Conservation (phyloP, 2,329 filamentous ascomycete species). For the Colletotrichum sp. region DNA sequence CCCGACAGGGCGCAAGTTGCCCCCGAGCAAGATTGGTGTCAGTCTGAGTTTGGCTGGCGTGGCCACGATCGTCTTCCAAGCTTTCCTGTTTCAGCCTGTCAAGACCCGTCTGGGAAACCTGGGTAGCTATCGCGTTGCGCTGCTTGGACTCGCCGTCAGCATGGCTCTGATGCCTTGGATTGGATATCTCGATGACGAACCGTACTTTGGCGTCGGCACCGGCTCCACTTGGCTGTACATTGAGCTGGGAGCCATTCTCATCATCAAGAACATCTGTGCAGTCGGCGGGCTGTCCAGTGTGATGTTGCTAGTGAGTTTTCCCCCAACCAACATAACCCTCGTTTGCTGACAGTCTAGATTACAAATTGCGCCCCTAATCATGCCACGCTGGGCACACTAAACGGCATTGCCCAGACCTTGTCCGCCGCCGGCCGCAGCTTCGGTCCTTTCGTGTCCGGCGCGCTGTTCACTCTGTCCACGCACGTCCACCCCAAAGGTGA, state of each 20-base stretch:
- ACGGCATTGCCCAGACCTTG: conserved; percentile 92
- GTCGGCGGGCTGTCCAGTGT: conserved; percentile 91
- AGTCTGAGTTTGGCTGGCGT: conserved; percentile 83
- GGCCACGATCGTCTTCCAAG: conserved; percentile 88
- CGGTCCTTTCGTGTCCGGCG: conserved; percentile 87
- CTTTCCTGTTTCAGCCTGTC: conserved; percentile 80
- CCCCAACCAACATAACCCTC: too few relatives aligned
- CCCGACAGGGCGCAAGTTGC: conserved; percentile 78
- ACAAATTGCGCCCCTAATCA: conserved; percentile 91
- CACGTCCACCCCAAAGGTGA: conserved; percentile 81
- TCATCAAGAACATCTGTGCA: conserved; percentile 88
- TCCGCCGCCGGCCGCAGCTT: conserved; percentile 88
- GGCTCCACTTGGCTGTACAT: conserved; percentile 76
- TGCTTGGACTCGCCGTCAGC: conserved; percentile 80
- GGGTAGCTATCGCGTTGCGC: conserved; percentile 77
- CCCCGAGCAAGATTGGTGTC: conserved; percentile 81
- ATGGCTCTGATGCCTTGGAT: conserved; percentile 92
- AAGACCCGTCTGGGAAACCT: conserved; percentile 84
- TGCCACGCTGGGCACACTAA: conserved; percentile 84
- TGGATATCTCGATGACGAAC: conserved; percentile 70
- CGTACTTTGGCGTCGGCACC: conserved; percentile 60
- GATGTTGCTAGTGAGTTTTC: conserved; percentile 73
- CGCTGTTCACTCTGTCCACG: conserved; percentile 80
- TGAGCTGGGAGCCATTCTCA: conserved; percentile 79
- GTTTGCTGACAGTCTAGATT: conserved; percentile 58